Evolutionary conservation across 176 grass and related monocot species (phyloP).

Genomic region (Lolium perenne): DNA sequence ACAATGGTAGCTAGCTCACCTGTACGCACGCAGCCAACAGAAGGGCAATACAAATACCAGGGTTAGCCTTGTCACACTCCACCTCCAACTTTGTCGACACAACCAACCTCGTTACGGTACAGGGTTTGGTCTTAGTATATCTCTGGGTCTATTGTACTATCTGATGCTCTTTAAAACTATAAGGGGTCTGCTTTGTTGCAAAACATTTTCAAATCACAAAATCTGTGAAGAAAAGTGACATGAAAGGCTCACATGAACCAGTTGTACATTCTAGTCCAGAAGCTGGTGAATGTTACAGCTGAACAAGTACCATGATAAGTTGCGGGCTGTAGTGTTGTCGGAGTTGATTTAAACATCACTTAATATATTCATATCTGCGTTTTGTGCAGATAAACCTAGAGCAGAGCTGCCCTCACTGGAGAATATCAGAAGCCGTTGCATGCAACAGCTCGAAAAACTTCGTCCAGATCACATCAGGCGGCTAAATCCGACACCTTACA

Average conservation of each 20-base stretch:
- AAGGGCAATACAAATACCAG: neutral
- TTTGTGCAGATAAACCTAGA: constrained; percentile 67
- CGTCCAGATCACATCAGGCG: constrained; percentile 88
- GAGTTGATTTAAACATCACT: neutral
- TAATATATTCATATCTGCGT: constrained; percentile 3
- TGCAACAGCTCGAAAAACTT: constrained; percentile 87
- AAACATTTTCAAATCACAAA: neutral
- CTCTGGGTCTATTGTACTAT: neutral
- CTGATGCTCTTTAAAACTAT: neutral
- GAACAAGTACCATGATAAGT: constrained; percentile 8
- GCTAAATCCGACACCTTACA: constrained; percentile 96
- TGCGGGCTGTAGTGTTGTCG: neutral
- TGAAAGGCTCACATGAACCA: neutral
- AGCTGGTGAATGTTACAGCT: neutral
- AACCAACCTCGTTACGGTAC: neutral
- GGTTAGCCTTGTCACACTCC: neutral
- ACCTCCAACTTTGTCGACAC: neutral
- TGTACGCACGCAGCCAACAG: neutral
- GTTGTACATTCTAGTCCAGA: neutral
- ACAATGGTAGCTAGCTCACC: neutral
- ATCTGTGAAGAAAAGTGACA: neutral
- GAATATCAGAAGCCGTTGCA: constrained; percentile 83
- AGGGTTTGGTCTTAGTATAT: neutral
- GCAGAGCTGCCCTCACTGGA: constrained; percentile 75
- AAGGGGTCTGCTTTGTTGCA: neutral